Base-by-base conservation (phyloP, 202 grass and related monocot genomes). In the Musa balbisiana region DNA sequence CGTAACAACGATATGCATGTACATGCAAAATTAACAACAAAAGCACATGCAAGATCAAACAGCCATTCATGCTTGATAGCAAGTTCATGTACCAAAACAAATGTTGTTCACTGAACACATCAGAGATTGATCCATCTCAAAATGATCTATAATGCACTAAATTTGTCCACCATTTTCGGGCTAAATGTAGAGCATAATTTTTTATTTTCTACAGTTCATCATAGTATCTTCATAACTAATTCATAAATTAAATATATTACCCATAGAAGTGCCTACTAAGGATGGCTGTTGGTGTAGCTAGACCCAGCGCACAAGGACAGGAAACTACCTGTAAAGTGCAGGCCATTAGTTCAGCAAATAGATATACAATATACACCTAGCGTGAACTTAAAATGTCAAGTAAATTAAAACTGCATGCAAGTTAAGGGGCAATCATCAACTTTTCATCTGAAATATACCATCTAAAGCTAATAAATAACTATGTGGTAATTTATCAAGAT, bases 211-310 rank as follows among this genome's bases (percentile, higher is more conserved):
- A 66, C 4, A 27, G 63, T 65, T 65, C 11, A 65, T 12, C 9
- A 13, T 1, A 15, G 17, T 11, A 51, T 1, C 62, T 64, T 12
- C 58, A 54, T 21, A 58, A 66, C 59, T 17, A 11, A 80, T 53
- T 22, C 26, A 75, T 73, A 59, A 62, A 69, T 63, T 67, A 13
- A 67, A 63, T 79, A 83, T 80, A 50, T 86, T 91, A 97, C 93
- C 93, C 27, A 93, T 72, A 51, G 93, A 97, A 80, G 90, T 97
- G 82, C 93, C 93, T 72, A 97, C 89, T 69, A 97, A 87, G 83
- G 83, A 97, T 97, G 77, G 93, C 93, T 68, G 93, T 93, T 79
- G 93, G 93, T 29, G 93, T 97, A 82, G 90, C 93, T 81, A 97
- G 85, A 64, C 93, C 93, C 51, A 97, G 88, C 1, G 93, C 93